Conservation (phyloP, 169 alveolate genomes). For the Plasmodium chabaudi region DNA sequence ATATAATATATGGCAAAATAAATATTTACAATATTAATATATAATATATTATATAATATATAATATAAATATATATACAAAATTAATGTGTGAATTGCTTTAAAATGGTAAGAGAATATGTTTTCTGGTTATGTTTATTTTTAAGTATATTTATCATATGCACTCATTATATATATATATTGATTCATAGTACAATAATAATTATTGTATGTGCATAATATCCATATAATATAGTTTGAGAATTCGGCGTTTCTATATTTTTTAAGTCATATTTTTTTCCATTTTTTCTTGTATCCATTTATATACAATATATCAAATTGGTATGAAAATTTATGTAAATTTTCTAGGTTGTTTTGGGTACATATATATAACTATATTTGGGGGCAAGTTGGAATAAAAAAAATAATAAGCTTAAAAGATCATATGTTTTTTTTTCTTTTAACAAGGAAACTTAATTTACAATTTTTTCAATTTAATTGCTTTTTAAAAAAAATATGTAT, state of each 20-base stretch:
- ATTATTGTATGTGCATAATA: not conserved
- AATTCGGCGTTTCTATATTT: no score
- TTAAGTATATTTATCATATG: not conserved
- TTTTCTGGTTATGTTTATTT: not conserved
- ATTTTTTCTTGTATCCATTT: no score
- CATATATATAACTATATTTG: no score
- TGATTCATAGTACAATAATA: not conserved
- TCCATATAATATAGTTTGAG: no score
- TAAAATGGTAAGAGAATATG: not conserved
- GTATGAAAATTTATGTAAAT: no score
- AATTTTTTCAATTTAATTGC: not conserved
- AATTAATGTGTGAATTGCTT: not conserved
- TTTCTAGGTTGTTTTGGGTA: no score
- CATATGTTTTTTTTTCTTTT: slow-evolving; percentile 1
- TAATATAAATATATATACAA: not conserved
- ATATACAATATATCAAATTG: no score
- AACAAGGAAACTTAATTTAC: not conserved
- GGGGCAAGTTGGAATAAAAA: not conserved
- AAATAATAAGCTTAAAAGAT: slow-evolving; percentile 1
- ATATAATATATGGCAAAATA: not conserved
- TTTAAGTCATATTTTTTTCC: no score
- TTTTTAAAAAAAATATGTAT: not conserved
- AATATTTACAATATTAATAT: not conserved
- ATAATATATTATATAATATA: not conserved
- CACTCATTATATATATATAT: not conserved